phyloP scores from a whole-genome alignment of 1,284 basidiomycete genomes.

The Schizophyllum commune region DNA sequence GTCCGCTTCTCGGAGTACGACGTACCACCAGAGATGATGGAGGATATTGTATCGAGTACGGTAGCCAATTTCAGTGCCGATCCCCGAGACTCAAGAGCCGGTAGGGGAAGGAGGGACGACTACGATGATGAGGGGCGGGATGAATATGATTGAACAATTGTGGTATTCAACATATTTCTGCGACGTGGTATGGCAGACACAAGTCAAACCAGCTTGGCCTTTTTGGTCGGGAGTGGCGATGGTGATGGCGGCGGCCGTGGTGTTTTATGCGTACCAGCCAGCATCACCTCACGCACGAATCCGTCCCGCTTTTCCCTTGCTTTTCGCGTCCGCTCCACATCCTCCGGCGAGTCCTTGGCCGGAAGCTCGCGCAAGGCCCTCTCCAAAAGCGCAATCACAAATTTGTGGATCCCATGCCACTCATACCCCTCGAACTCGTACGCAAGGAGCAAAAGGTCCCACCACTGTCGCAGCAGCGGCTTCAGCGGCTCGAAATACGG shows the following conservation, averaged over 20 bases:
- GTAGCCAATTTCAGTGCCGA: not conserved
- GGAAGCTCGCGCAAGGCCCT: not conserved
- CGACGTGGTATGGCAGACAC: no score
- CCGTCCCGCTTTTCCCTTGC: not conserved
- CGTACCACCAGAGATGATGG: constrained; percentile 54
- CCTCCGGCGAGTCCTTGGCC: not conserved
- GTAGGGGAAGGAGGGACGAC: not conserved
- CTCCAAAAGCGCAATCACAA: not conserved
- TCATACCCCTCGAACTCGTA: not conserved
- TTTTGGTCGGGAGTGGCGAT: no score
- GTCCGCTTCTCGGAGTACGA: constrained; percentile 68
- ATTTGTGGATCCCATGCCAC: not conserved
- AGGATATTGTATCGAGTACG: constrained; percentile 43
- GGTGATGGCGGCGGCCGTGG: no score
- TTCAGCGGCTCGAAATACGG: constrained; percentile 6
- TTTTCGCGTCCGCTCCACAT: not conserved
- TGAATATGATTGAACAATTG: not conserved
- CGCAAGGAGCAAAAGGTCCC: not conserved
- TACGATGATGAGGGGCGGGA: not conserved
- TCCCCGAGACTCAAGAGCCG: not conserved
- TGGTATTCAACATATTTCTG: no score
- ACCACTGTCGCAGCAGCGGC: constrained; percentile 5
- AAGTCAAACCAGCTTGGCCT: no score
- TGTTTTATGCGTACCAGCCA: no score
- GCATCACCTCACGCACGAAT: not conserved